Evolutionary conservation across 1,284 basidiomycete genomes (phyloP).

Genomic region (Coniferiporia weirii): DNA sequence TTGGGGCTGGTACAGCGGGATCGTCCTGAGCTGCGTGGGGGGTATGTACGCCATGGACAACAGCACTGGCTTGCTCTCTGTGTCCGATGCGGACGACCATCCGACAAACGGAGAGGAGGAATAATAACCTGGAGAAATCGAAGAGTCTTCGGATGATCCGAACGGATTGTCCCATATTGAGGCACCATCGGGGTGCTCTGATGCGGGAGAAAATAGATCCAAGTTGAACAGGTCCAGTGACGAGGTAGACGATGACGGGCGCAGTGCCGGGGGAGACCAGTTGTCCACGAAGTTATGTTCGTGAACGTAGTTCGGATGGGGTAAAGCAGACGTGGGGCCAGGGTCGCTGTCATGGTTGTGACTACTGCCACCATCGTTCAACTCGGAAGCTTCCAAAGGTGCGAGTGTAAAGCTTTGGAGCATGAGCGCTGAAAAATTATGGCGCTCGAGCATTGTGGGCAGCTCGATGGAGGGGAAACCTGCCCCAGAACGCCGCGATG

Average conservation of each 20-base stretch:
- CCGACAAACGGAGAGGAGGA: conserved; percentile 15
- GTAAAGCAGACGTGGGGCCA: neutral
- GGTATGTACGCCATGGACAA: neutral
- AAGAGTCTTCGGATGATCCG: neutral
- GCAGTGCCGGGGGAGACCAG: conserved; percentile 15
- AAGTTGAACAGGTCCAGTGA: conserved; percentile 10
- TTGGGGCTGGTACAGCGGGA: conserved; percentile 14
- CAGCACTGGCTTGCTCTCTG: neutral
- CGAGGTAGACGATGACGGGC: conserved; percentile 11
- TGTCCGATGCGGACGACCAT: conserved; percentile 11
- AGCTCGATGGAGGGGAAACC: neutral
- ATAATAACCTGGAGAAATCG: conserved; percentile 2
- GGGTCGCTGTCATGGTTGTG: neutral
- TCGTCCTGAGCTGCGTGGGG: neutral
- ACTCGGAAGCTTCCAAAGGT: neutral
- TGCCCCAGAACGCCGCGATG: neutral
- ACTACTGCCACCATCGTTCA: neutral
- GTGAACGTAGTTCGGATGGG: conserved; percentile 3
- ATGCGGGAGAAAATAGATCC: conserved; percentile 7
- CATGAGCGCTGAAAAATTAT: conserved; percentile 2
- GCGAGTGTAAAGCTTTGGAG: conserved; percentile 4
- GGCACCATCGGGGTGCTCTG: conserved; percentile 6
- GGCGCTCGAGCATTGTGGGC: conserved; percentile 2
- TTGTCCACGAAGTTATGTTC: conserved; percentile 6
- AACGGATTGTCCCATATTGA: conserved; percentile 4